Base-by-base conservation (phyloP, 2,329 filamentous ascomycete genomes). In the Stachybotrys elegans region DNA sequence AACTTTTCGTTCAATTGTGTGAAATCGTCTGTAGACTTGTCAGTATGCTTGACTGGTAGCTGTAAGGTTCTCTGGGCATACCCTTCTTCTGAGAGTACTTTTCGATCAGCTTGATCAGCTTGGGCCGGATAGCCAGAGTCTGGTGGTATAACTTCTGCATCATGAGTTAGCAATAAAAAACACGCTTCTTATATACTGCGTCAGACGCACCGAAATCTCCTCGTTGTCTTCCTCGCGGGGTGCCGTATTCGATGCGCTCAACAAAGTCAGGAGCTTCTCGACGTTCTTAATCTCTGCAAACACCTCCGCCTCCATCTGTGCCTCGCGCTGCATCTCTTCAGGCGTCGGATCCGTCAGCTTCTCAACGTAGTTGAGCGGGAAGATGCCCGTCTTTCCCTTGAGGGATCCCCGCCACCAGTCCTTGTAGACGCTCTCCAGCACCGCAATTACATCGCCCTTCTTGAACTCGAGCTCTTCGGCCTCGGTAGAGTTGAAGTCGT, bases 61-160 rank as follows among this genome's bases (percentile, higher is more conserved):
- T 13, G 13, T 36, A 3, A 27, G 19, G 22, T 5, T 4, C 8
- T 5, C 7, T 16, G 3, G 8, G 40, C 59, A 43, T 70, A 92
- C 90, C 91, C 70, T 98, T 98, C 79, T 95, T 97, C 63, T 98
- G 93, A 9, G 93, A 97, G 62, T 98, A 98, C 65, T 97, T 97
- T 50, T 94, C 93, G 62, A 98, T 98, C 40, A 98, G 72, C 70
- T 97, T 94, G 62, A 98, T 97, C 49, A 98, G 72, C 71, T 98
- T 98, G 12, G 93, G 93, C 23, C 93, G 80, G 57, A 98, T 98
- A 4, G 91, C 88, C 51, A 97, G 68, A 1, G 93, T 97, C 51
- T 91, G 89, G 61, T 98, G 91, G 60, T 98, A 98, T 56, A 76
- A 78, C 78, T 84, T 85, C 77, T 82, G 53, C 3, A 16, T 5